Percentiles rank a stretch among this genome's conserved stretches.
Evolutionary conservation across 257 asterid genomes (phyloP).

Genomic region (Salvia splendens): DNA sequence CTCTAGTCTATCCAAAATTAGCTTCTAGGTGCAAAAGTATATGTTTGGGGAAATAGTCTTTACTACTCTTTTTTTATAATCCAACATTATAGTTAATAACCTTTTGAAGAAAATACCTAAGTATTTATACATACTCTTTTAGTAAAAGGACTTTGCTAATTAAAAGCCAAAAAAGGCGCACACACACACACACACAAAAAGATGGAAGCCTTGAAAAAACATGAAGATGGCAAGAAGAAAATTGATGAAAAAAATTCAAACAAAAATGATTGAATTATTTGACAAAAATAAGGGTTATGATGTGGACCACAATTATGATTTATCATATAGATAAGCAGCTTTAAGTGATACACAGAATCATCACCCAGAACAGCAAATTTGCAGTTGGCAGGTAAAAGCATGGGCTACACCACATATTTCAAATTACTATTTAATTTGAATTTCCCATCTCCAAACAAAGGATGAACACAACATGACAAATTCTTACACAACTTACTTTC

Average conservation of each 20-base stretch:
- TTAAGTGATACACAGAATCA: conserved; percentile 41
- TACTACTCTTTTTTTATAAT: too few species aligned
- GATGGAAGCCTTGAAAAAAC: too few species aligned
- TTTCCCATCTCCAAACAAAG: conserved; percentile 15
- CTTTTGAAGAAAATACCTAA: too few species aligned
- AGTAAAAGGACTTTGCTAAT: too few species aligned
- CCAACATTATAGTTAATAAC: too few species aligned
- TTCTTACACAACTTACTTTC: conserved; percentile 10
- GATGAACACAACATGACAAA: conserved; percentile 27
- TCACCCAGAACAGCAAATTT: conserved; percentile 34
- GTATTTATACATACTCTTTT: too few species aligned
- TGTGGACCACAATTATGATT: conserved; percentile 38
- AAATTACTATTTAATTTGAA: conserved; percentile 19
- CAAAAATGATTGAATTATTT: conserved; percentile 8
- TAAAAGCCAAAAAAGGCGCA: too few species aligned
- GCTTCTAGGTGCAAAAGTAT: too few species aligned
- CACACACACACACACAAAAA: too few species aligned
- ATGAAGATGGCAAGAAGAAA: neutral
- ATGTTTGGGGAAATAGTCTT: too few species aligned
- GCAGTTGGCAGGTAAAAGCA: conserved; percentile 38
- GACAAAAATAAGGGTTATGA: conserved; percentile 20
- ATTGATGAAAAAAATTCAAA: neutral
- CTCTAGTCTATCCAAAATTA: too few species aligned
- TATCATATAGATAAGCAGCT: conserved; percentile 39
- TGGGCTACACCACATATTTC: conserved; percentile 31